phyloP scores from a whole-genome alignment of 441 rosid species.

The Populus hybrid region DNA sequence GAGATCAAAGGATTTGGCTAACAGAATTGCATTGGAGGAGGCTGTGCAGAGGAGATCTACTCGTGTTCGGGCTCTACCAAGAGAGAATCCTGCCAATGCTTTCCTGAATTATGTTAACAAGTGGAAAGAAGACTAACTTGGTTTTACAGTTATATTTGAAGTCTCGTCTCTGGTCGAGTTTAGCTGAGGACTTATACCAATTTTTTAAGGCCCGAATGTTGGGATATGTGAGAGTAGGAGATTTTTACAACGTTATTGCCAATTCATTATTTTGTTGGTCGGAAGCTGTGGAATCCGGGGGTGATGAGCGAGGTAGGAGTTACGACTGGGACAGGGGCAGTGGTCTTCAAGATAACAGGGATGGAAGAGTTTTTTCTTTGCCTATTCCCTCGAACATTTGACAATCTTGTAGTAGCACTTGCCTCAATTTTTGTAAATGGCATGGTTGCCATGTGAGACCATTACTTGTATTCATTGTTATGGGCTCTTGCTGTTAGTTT shows the following conservation, averaged over 20 bases:
- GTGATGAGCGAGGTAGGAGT: not conserved
- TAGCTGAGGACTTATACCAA: not conserved
- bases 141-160: too few relatives aligned
- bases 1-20: constrained; percentile 66
- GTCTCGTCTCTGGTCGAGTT: not conserved
- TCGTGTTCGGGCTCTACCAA: constrained; percentile 83
- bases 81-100: constrained; percentile 77
- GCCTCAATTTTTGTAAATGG: constrained; percentile 9
- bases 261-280: constrained; percentile 9
- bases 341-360: not conserved
- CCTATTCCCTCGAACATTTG: not conserved
- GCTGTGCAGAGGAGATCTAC: constrained; percentile 84
- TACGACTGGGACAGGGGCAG: not conserved
- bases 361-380: too few relatives aligned
- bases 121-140: constrained; percentile 78
- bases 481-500: too few relatives aligned
- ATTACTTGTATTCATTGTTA: too few relatives aligned
- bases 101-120: constrained; percentile 82
- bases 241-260: not conserved
- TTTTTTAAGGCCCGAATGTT: not conserved
- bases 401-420: not conserved
- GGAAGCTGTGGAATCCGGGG: not conserved
- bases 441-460: not conserved
- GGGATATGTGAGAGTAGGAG: not conserved
- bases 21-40: constrained; percentile 66